These are phyloP conservation scores for Aegilops tauschii DNA, from an alignment of 176 grass and related monocot species.

Conservation along the genomic window DNA sequence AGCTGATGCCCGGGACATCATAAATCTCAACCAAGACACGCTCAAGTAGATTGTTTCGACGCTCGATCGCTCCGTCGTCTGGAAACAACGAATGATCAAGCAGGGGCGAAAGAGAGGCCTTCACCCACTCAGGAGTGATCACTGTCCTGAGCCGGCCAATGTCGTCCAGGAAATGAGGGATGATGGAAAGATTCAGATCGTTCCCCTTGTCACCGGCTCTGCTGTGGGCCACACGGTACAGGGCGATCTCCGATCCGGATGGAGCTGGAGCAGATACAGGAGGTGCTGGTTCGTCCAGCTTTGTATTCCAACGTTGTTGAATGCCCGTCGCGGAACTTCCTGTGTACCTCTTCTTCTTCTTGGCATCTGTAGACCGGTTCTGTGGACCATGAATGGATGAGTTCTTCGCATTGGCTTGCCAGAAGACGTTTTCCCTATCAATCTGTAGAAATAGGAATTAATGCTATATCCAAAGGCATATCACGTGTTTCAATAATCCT, in stretches of 20 bases:
- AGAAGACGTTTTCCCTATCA: constrained; percentile 59
- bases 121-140: constrained; percentile 73
- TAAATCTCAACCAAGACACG: constrained; percentile 73
- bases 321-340: not conserved
- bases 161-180: constrained; percentile 66
- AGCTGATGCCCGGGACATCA: constrained; percentile 62
- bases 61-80: constrained; percentile 3
- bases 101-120: constrained; percentile 60
- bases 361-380: constrained; percentile 1
- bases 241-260: constrained; percentile 55
- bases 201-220: constrained; percentile 85
- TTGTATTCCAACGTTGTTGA: not conserved
- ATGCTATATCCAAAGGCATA: not conserved
- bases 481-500: not conserved
- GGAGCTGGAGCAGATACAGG: constrained; percentile 37
- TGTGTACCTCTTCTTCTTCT: constrained; percentile 8
- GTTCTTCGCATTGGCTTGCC: constrained; percentile 51
- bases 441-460: constrained; percentile 47
- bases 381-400: constrained; percentile 30
- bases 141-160: constrained; percentile 50
- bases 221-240: constrained; percentile 75
- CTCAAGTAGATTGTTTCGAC: constrained; percentile 32
- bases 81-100: constrained; percentile 51
- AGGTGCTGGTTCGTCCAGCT: not conserved
- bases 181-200: constrained; percentile 87